Conservation (phyloP, 1,284 basidiomycete species). For the Sanguinoderma infundibulare region DNA sequence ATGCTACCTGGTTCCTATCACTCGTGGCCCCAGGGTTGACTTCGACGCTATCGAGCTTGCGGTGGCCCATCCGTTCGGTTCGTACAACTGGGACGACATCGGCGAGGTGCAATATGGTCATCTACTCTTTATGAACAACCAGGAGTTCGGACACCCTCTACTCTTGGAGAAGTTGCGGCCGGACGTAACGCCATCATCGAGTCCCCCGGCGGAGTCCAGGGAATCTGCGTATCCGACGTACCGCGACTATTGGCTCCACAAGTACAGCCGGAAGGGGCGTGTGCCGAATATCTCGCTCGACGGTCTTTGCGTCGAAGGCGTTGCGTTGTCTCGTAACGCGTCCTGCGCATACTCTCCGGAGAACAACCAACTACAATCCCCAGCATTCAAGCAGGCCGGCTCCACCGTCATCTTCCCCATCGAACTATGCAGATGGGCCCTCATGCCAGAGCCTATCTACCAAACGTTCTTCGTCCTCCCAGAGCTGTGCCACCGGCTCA, state of each 20-base stretch:
- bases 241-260: conserved; percentile 58
- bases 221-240: conserved; percentile 57
- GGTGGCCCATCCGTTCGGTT: conserved; percentile 52
- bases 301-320: conserved; percentile 64
- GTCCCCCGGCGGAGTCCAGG: conserved; percentile 50
- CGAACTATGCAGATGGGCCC: conserved; percentile 53
- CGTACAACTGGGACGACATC: conserved; percentile 57
- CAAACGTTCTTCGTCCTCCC: conserved; percentile 63
- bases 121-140: conserved; percentile 56
- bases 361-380: conserved; percentile 16
- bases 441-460: conserved; percentile 51
- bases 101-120: conserved; percentile 49
- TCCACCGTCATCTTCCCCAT: conserved; percentile 49
- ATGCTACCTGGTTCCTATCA: conserved; percentile 68
- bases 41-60: conserved; percentile 56
- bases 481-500: conserved; percentile 66
- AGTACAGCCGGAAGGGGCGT: conserved; percentile 53
- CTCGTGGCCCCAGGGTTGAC: conserved; percentile 51
- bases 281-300: conserved; percentile 49
- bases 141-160: conserved; percentile 58
- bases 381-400: background rate
- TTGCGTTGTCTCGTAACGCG: conserved; percentile 45
- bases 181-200: conserved; percentile 68
- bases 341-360: conserved; percentile 49
- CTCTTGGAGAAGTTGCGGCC: conserved; percentile 58